Evolutionary conservation across 1,284 basidiomycete genomes (phyloP), one percentile per base, ranked within the genome.

Genomic region (Mixia osmundae): DNA sequence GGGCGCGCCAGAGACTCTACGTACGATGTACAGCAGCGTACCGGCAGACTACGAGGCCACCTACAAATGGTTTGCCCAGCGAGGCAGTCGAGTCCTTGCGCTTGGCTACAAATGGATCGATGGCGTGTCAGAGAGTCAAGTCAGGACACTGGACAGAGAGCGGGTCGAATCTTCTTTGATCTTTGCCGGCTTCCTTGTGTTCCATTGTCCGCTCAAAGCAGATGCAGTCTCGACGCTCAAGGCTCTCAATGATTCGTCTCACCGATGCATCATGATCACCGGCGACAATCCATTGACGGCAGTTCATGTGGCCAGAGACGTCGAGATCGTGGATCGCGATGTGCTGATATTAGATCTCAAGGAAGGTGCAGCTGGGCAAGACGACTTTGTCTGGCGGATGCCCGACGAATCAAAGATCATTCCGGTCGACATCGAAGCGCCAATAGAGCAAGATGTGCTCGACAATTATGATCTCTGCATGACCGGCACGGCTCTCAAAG

Each of bases 191-290:
- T 94, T 94, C 64, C 62, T 94, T 43, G 79, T 94, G 10, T 94
- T 94, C 69, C 82, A 89, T 53, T 91, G 83, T 53, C 85, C 87
- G 2, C 67, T 94, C 46, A 94, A 94, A 58, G 58, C 69, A n/a
- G 85, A 94, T 55, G 87, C 85, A 3, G 64, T 91, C 8, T 71
- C 76, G 44, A 68, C 76, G 0, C 63, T 94, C 39, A 82, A 78
- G 57, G 87, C 87, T 78, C 64, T 94, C 36, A 71, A 75, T 8
- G 83, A 91, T 53, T 80, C 83, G 6, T 89, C 82, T 2, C 87
- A 94, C 59, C 67, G 87, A 29, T 91, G 87, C 54, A 66, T 94
- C 43, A 94, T 94, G 85, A 94, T 94, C 46, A 94, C 85, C 31
- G 85, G 85, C 30, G 85, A 94, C 57, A 94, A 94, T 56, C 87